Base-by-base conservation (phyloP, 306 rosid species). In the Prunus dulcis region DNA sequence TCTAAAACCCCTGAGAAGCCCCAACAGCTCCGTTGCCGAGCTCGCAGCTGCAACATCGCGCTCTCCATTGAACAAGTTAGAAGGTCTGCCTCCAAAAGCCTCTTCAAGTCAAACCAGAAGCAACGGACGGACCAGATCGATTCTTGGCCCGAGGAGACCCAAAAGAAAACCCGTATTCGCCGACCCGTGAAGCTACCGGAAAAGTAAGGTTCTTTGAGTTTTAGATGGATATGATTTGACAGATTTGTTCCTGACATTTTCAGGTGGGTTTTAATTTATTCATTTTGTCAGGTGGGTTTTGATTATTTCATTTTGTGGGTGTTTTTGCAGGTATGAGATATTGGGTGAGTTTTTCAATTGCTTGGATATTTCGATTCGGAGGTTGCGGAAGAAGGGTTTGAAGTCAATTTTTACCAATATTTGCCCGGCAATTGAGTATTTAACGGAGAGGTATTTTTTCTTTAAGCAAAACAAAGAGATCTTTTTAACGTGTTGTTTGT, bases 1-100 rank as follows among this genome's bases (percentile, higher is more conserved):
- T 53, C 91, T 19, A 85, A 75, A 71, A 90, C 98, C 8, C 97
- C 97, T 0, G 92, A 93, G 84, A 90, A 87, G 77, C 43, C 81
- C 0, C 67, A 71, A 1, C 84, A 76, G 76, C 79, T 74, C 66
- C 69, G 75, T 9, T 79, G 8, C 58, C 81, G 95, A 22, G 13
- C 72, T 30, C 80, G 92, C 38, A 91, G 82, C 57, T 86, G 85
- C 0, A 85, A 85, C 12, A 79, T 86, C 4, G 91, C 88, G 3
- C 85, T 81, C 19, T 84, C 93, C 2, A 6, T 90, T 9, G 70
- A 65, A 2, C 88, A 84, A 12, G 75, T 90, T 5, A 74, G 79
- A 53, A 81, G 74, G 41, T 93, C 87, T 0, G 91, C 93, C 0
- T 73, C 66, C 52, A 53, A 80, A 63, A 74, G 80, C 46, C 80